Evolutionary conservation across 1,139 yeast genomes (phyloP), one percentile per base, ranked within the genome.

Genomic region (Kurtzmaniella quercitrusa): DNA sequence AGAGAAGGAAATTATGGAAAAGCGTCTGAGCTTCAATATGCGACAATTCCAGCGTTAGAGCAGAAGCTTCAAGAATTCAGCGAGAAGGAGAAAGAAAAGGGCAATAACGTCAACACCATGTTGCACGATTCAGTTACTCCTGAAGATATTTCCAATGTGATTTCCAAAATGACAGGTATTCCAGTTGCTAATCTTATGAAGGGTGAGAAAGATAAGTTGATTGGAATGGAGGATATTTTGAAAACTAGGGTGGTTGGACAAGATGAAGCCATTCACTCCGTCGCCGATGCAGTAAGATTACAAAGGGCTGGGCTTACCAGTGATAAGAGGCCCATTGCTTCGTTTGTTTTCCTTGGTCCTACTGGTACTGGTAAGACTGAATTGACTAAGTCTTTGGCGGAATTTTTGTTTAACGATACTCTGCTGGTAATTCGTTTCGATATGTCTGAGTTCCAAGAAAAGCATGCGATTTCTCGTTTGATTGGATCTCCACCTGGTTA

Each of bases 331-430:
- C 98, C 98, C 2, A 91, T 91, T 56, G 98, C 97, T 2, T 86
- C 95, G 44, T 93, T 93, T 61, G 84, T 93, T 84, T 93, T 93
- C 63, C 71, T 93, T 51, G 98, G 98, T 16, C 98, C 98, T 35
- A 91, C 98, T 0, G 98, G 98, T 66, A 91, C 97, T 0, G 98
- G 98, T 66, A 93, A 93, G 63, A 93, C 98, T 0, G 97, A 91
- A 60, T 74, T 93, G 43, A 89, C 98, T 6, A 93, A 93, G 61
- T 82, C 94, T 0, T 75, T 93, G 46, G 96, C 98, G 1, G 89
- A 88, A 54, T 93, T 93, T 54, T 66, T 93, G 52, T 93, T 93
- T 64, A 93, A 89, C 57, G 93, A 91, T 61, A 89, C 87, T 54
- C 75, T 80, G 38, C 79, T 96, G 5, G 91, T 93, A 22, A 80